Evolutionary conservation across 1,284 basidiomycete genomes (phyloP), one percentile per base, ranked within the genome.

Genomic region (Apiotrichum gamsii): DNA sequence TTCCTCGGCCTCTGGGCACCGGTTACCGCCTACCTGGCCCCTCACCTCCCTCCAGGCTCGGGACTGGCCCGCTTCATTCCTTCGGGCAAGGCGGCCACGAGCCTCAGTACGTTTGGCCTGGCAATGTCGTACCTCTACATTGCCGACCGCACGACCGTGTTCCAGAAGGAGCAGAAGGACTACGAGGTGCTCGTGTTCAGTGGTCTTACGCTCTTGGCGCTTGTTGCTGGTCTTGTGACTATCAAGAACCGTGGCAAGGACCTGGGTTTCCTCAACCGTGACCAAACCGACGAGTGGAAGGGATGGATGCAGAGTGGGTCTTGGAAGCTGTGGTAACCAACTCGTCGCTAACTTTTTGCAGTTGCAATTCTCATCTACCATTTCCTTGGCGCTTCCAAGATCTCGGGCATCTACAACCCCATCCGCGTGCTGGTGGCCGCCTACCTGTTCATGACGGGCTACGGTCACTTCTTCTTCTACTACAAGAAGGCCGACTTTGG

Each of bases 261-360:
- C 64, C 72, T 85, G 39, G 89, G 90, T 0, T 87, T 90, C 70
- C 73, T 93, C 57, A 91, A 90, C 61, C 78, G 89, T 43, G 87
- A 90, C 43, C 87, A 93, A 69, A 91, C 88, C 0, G 88, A 94
- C 60, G 89, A 94, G 71, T 90, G 87, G 87, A 93, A 93, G 69
- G 89, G 89, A 1, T 93, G 89, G 89, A 94, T 94, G 89, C 89
- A 93, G 74, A 78, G 87, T 88, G 64, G 49, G 83, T 74, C 1
- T 21, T 21, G n/a, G 14, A 23, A 20, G 13, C 13, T 3, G n/a
- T n/a, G 16, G 20, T n/a, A n/a, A 28, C 25, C 6, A 28, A 28
- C 25, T 28, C 25, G 25, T 28, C 25, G 39, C 43, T 47, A 13
- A 32, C 25, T 4, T 8, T 14, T 11, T 0, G 19, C 48, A 89